phyloP scores from a whole-genome alignment of 163 green algal genomes.

The Volvox carteri region DNA sequence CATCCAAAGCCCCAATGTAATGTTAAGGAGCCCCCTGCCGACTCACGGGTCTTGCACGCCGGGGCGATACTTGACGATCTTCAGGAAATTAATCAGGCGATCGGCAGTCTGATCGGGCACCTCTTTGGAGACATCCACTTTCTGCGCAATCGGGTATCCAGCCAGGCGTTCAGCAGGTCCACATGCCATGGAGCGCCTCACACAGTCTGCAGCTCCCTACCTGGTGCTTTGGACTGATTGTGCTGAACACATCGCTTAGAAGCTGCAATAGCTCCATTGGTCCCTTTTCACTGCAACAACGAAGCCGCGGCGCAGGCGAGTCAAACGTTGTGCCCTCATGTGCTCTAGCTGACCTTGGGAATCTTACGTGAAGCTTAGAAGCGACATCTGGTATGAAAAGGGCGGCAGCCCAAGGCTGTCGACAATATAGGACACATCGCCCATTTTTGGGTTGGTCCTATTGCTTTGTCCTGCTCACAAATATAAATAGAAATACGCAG shows the following conservation, averaged over 20 bases:
- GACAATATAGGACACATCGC: conserved; percentile 76
- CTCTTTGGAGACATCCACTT: conserved; percentile 67
- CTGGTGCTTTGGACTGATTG: conserved; percentile 74
- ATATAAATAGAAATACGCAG: no score
- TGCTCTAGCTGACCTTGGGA: background rate
- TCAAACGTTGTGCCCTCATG: background rate
- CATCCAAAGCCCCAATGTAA: no score
- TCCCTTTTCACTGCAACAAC: conserved; percentile 70
- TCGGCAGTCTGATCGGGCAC: conserved; percentile 68
- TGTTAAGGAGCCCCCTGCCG: no score
- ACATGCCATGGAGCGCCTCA: conserved; percentile 36
- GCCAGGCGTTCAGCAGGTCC: background rate
- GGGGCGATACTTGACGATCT: conserved; percentile 79
- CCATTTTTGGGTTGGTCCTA: conserved; percentile 53
- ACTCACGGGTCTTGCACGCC: conserved; percentile 72
- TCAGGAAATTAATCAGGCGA: conserved; percentile 71
- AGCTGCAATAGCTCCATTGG: conserved; percentile 73
- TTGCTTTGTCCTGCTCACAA: background rate
- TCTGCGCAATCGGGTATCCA: conserved; percentile 43
- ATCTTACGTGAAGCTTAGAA: conserved; percentile 73
- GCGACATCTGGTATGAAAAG: conserved; percentile 67
- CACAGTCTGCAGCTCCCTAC: conserved; percentile 16
- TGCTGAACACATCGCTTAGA: conserved; percentile 69
- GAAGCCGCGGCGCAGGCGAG: conserved; percentile 27
- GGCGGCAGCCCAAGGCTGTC: conserved; percentile 73